Conservation (phyloP, 805 yeast genomes). For the Candida khao-thaluensis region DNA sequence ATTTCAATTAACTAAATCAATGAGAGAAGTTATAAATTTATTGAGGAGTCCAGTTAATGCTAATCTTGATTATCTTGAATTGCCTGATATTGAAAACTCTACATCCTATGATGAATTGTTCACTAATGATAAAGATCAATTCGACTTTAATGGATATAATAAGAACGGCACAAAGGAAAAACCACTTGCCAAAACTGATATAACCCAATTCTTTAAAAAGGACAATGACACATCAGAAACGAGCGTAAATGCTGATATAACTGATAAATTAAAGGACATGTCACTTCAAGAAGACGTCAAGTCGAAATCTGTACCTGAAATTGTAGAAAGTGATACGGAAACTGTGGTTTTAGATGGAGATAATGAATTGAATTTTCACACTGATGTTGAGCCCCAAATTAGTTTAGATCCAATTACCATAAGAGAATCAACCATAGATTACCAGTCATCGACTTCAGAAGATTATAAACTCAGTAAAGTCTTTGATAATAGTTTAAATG, state of each 20-base stretch:
- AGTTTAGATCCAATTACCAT: conserved; percentile 2
- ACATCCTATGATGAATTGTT: conserved; percentile 16
- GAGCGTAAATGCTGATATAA: background rate
- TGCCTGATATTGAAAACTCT: conserved; percentile 15
- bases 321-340: conserved; percentile 28
- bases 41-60: conserved; percentile 27
- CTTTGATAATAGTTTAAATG: conserved; percentile 14
- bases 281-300: background rate
- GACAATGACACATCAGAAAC: background rate
- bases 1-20: conserved; percentile 32
- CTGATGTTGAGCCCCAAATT: conserved; percentile 3
- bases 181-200: background rate
- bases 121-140: conserved; percentile 12
- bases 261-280: conserved; percentile 12
- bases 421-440: background rate
- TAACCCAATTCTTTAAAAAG: conserved; percentile 9
- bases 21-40: conserved; percentile 35
- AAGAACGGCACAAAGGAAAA: background rate
- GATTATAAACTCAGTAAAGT: conserved; percentile 12
- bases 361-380: conserved; percentile 7
- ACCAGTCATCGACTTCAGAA: too few relatives aligned
- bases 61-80: conserved; percentile 15
- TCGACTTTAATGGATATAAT: conserved; percentile 10
- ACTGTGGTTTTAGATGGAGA: conserved; percentile 25
- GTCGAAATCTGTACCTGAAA: background rate